Percentiles rank a stretch among this genome's conserved stretches.
phyloP scores from a whole-genome alignment of 1,284 basidiomycete species.

The Cystobasidiaceae sp. region DNA sequence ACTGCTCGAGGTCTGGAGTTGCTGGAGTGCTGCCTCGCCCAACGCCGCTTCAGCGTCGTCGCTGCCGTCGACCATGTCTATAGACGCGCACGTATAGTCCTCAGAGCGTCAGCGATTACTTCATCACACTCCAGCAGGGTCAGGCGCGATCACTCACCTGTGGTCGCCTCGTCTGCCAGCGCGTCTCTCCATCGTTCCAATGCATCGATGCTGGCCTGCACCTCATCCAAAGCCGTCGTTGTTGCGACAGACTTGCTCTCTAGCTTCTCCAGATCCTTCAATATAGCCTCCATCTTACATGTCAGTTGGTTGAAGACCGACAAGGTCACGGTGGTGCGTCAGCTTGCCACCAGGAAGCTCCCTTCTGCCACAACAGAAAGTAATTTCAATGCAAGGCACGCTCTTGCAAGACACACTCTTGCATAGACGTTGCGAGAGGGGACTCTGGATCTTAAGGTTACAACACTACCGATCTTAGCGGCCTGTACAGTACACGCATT shows the following conservation, averaged over 20 bases:
- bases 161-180: neutral
- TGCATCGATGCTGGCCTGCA: constrained; percentile 12
- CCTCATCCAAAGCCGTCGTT: neutral
- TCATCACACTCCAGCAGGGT: neutral
- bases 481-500: too few relatives aligned
- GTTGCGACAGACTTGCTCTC: constrained; percentile 22
- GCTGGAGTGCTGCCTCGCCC: constrained; percentile 3
- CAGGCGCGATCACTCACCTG: neutral
- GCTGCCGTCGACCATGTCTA: neutral
- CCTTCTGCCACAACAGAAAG: too few relatives aligned
- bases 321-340: too few relatives aligned
- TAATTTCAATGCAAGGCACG: too few relatives aligned
- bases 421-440: too few relatives aligned
- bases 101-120: neutral
- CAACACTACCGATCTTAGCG: too few relatives aligned
- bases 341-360: too few relatives aligned
- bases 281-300: constrained; percentile 22
- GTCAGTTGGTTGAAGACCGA: too few relatives aligned
- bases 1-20: constrained; percentile 9
- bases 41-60: constrained; percentile 6
- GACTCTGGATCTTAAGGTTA: too few relatives aligned
- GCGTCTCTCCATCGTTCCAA: constrained; percentile 24
- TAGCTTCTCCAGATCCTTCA: constrained; percentile 19
- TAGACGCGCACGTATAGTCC: neutral
- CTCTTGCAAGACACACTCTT: too few relatives aligned